Evolutionary conservation across 164 flowering plant genomes (phyloP).

Genomic region (Brasenia schreberi): DNA sequence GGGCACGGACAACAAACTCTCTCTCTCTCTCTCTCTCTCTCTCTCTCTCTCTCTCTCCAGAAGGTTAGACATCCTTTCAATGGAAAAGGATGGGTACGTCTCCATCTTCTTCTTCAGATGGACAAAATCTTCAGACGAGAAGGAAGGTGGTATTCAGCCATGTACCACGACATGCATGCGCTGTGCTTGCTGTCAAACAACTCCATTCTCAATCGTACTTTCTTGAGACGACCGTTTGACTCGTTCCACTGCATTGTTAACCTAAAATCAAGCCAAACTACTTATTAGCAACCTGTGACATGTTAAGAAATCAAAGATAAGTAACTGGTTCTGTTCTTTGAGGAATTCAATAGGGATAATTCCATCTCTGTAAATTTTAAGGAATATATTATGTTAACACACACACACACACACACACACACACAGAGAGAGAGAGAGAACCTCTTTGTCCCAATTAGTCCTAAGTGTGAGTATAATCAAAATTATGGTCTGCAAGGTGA

Average conservation of each 20-base stretch:
- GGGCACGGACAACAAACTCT: no score
- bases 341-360: background rate
- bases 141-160: no score
- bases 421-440: background rate
- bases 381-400: background rate
- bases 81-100: no score
- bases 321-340: background rate
- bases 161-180: no score
- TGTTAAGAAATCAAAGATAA: background rate
- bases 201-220: background rate
- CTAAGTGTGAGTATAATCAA: conserved; percentile 11
- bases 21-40: no score
- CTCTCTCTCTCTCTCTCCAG: no score
- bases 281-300: background rate
- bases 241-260: background rate
- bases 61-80: no score
- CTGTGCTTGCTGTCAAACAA: background rate
- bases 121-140: no score
- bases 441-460: conserved; percentile 14
- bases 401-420: background rate
- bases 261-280: background rate
- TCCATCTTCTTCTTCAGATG: no score
- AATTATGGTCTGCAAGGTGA: conserved; percentile 6
- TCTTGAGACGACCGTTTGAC: background rate
- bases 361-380: no score